Evolutionary conservation across 2,329 filamentous ascomycete species (phyloP).

Genomic region (Phaeosphaeria sp.): DNA sequence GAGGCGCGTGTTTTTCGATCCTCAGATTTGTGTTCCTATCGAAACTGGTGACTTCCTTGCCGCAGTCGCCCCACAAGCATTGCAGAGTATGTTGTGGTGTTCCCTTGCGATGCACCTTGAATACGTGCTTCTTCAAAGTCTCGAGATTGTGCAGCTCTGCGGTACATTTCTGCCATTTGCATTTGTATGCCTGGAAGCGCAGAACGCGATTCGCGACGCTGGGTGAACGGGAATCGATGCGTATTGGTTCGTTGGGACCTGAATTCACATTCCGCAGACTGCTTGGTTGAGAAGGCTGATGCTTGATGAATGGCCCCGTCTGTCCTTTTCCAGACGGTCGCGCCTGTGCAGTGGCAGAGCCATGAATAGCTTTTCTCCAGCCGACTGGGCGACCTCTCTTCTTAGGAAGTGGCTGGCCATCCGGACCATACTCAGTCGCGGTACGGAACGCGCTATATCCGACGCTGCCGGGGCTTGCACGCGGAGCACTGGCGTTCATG

Average conservation of each 20-base stretch:
- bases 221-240: slow-evolving; percentile 41
- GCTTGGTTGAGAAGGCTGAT: slow-evolving; percentile 32
- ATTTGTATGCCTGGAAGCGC: slow-evolving; percentile 60
- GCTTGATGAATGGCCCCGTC: slow-evolving; percentile 13
- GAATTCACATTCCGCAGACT: slow-evolving; percentile 30
- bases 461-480: slow-evolving; percentile 24
- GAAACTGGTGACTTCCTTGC: slow-evolving; percentile 28
- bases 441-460: slow-evolving; percentile 55
- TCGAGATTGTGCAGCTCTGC: slow-evolving; percentile 68
- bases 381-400: slow-evolving; percentile 58
- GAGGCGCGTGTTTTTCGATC: slow-evolving; percentile 26
- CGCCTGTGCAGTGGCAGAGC: slow-evolving; percentile 38
- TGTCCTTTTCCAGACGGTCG: slow-evolving; percentile 30
- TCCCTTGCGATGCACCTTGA: slow-evolving; percentile 60
- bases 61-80: slow-evolving; percentile 57
- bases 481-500: slow-evolving; percentile 39
- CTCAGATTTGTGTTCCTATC: slow-evolving; percentile 32
- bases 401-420: slow-evolving; percentile 48
- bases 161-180: slow-evolving; percentile 64
- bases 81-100: slow-evolving; percentile 45
- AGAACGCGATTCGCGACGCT: slow-evolving; percentile 35
- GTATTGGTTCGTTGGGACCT: slow-evolving; percentile 25
- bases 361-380: slow-evolving; percentile 58
- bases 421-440: slow-evolving; percentile 31
- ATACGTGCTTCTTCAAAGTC: slow-evolving; percentile 65